A percentile compares a stretch with the other conserved stretches of the same genome.
These are phyloP conservation scores for Poronia punctata DNA, from an alignment of 495 filamentous ascomycete genomes.

Conservation along the genomic window DNA sequence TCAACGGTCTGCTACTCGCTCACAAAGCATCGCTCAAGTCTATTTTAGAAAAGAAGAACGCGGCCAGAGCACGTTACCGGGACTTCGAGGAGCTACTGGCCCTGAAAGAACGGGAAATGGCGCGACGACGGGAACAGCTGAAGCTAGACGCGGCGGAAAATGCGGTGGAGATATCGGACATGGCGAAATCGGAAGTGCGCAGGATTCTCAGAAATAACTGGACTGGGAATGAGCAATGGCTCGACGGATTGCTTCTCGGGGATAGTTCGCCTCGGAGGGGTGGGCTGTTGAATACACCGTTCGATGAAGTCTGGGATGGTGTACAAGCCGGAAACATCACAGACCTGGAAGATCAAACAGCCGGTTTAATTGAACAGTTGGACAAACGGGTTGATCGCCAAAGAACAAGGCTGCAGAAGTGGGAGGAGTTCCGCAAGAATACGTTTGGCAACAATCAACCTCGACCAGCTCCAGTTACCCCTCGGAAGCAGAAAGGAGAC, in stretches of 20 bases:
- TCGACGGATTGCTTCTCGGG: slow-evolving; percentile 58
- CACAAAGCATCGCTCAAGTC: slow-evolving; percentile 58
- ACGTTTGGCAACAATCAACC: slow-evolving; percentile 34
- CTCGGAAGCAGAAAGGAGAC: slow-evolving; percentile 13
- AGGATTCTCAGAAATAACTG: slow-evolving; percentile 60
- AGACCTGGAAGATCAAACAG: slow-evolving; percentile 39
- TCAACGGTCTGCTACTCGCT: slow-evolving; percentile 63
- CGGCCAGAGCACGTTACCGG: slow-evolving; percentile 40
- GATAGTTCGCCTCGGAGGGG: slow-evolving; percentile 54
- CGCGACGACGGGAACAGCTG: slow-evolving; percentile 35
- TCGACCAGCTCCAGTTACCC: slow-evolving; percentile 3
- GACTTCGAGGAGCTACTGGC: slow-evolving; percentile 56
- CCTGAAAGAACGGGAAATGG: slow-evolving; percentile 35
- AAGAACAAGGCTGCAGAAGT: slow-evolving; percentile 56
- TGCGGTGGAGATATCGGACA: slow-evolving; percentile 26
- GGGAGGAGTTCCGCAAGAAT: slow-evolving; percentile 59
- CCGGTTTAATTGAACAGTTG: slow-evolving; percentile 53
- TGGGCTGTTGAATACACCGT: slow-evolving; percentile 54
- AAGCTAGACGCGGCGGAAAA: slow-evolving; percentile 15
- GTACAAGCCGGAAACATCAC: slow-evolving; percentile 48
- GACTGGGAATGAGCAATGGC: slow-evolving; percentile 65
- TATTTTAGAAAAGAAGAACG: slow-evolving; percentile 48
- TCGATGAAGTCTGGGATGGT: slow-evolving; percentile 59
- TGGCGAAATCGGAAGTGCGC: slow-evolving; percentile 35
- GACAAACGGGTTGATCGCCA: slow-evolving; percentile 56